Percentiles rank a stretch among this genome's conserved stretches.
These are phyloP conservation scores for Protea cynaroides DNA, from an alignment of 164 flowering plant species.

Conservation along the genomic window DNA sequence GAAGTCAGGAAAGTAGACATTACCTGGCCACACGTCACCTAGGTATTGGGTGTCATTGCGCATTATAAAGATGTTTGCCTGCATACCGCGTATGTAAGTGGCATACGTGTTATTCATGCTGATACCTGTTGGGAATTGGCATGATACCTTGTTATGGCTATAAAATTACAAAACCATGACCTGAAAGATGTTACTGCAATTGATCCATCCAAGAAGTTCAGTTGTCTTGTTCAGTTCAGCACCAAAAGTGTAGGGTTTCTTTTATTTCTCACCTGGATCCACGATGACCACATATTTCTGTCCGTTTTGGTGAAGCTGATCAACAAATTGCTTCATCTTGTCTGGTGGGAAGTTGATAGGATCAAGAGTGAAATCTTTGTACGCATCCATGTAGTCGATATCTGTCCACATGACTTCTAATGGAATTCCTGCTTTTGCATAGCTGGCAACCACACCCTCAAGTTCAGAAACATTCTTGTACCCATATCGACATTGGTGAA, in stretches of 20 bases:
- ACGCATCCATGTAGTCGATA: constrained; percentile 81
- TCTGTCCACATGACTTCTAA: constrained; percentile 95
- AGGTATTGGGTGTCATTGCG: constrained; percentile 47
- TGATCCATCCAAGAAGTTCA: too few species aligned
- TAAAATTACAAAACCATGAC: too few species aligned
- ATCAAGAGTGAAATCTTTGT: constrained; percentile 77
- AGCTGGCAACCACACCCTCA: constrained; percentile 67
- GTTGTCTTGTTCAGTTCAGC: too few species aligned
- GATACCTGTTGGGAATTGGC: constrained; percentile 40
- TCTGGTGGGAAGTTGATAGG: constrained; percentile 62
- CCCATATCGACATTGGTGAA: constrained; percentile 85
- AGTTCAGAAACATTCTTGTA: constrained; percentile 58
- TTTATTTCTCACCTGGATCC: constrained; percentile 58
- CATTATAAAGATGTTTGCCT: constrained; percentile 60
- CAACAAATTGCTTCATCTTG: constrained; percentile 43
- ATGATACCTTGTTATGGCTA: too few species aligned
- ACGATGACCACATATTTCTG: constrained; percentile 67
- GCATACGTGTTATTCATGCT: constrained; percentile 50
- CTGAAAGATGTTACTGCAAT: too few species aligned
- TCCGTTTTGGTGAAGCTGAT: constrained; percentile 53
- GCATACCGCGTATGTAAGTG: constrained; percentile 51
- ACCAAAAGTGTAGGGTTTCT: too few species aligned
- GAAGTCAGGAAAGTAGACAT: constrained; percentile 70
- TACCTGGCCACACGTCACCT: constrained; percentile 81
- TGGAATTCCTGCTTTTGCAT: constrained; percentile 71